Percentiles rank a stretch among this genome's conserved stretches.
Evolutionary conservation across 2,329 filamentous ascomycete species (phyloP).

Genomic region (Aphanoascus verrucosus): DNA sequence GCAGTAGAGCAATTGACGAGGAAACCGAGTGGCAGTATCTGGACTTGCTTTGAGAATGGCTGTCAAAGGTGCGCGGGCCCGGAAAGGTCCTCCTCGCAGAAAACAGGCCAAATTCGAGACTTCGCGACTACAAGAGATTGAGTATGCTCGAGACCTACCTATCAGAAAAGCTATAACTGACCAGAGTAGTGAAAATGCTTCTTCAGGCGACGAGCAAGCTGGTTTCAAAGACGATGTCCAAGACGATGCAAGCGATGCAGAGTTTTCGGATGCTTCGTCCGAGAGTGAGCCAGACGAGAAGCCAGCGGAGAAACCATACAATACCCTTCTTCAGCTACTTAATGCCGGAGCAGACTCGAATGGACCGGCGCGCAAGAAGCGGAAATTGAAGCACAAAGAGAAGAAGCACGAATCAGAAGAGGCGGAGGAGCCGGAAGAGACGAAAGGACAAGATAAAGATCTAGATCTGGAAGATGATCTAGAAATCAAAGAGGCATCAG

Average conservation of each 20-base stretch:
- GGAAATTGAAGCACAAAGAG: constrained; percentile 38
- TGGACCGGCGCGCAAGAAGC: constrained; percentile 42
- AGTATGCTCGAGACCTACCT: constrained; percentile 22
- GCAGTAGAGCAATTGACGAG: neutral
- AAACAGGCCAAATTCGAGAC: constrained; percentile 23
- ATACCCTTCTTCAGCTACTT: constrained; percentile 47
- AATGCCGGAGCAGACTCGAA: constrained; percentile 32
- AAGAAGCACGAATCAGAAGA: constrained; percentile 7
- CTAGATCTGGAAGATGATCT: constrained; percentile 19
- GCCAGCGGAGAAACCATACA: constrained; percentile 40
- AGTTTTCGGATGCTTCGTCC: constrained; percentile 22
- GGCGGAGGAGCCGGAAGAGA: constrained; percentile 20
- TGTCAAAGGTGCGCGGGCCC: neutral
- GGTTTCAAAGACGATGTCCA: constrained; percentile 30
- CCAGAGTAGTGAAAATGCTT: neutral
- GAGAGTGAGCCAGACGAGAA: constrained; percentile 38
- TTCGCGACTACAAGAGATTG: constrained; percentile 31
- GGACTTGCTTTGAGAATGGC: constrained; percentile 1
- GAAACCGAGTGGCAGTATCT: neutral
- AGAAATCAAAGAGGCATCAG: constrained; percentile 41
- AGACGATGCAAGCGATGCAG: constrained; percentile 21
- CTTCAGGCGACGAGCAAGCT: constrained; percentile 13
- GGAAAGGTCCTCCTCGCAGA: constrained; percentile 4
- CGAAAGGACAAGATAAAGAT: constrained; percentile 33
- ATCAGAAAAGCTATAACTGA: neutral